These are phyloP conservation scores for Globisporangium heterothallicum DNA, from an alignment of 352 stramenopile genomes.

Conservation along the genomic window DNA sequence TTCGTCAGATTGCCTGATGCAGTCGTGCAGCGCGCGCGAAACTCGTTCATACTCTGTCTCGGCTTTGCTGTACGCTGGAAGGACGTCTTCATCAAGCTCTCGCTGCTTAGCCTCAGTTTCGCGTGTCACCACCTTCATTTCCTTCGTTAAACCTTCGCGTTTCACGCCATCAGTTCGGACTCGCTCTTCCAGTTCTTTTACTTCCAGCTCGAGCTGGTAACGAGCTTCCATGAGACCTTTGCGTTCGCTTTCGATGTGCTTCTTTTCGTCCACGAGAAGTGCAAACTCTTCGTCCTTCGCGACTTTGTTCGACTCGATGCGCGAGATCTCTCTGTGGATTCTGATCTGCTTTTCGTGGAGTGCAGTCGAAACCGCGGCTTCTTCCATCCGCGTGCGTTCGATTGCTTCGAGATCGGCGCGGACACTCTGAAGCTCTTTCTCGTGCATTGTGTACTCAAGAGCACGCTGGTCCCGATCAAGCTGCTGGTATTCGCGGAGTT, in stretches of 20 bases:
- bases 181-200: constrained; percentile 65
- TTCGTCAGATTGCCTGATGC: constrained; percentile 66
- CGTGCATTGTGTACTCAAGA: constrained; percentile 96
- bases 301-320: constrained; percentile 37
- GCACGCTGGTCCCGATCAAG: constrained; percentile 94
- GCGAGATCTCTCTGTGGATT: constrained; percentile 42
- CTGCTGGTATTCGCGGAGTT: constrained; percentile 93
- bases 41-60: constrained; percentile 84
- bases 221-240: constrained; percentile 70
- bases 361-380: constrained; percentile 40
- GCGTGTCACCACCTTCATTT: constrained; percentile 40
- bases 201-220: constrained; percentile 80
- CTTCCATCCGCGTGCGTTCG: constrained; percentile 57
- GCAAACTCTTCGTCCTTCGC: constrained; percentile 46
- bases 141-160: constrained; percentile 40
- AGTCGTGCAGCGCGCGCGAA: constrained; percentile 50
- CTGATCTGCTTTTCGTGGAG: constrained; percentile 69
- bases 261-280: constrained; percentile 43
- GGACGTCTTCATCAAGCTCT: constrained; percentile 45
- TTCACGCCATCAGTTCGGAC: constrained; percentile 43
- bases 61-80: constrained; percentile 44
- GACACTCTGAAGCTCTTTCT: constrained; percentile 78
- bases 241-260: constrained; percentile 60
- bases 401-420: constrained; percentile 59
- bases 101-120: constrained; percentile 49